phyloP scores from a whole-genome alignment of 148 eudicot genomes.

The Chenopodium album region DNA sequence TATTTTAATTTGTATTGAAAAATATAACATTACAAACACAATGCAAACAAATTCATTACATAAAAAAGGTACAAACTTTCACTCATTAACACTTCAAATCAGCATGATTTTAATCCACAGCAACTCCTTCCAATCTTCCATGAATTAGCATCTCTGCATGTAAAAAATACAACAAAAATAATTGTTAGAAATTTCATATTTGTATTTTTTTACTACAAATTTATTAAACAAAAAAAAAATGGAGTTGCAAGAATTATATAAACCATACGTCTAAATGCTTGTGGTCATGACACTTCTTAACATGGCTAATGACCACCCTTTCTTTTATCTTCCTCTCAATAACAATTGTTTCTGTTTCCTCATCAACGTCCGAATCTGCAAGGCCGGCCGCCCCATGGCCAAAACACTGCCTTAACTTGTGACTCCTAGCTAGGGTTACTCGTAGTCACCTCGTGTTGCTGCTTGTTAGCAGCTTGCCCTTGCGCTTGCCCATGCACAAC shows the following conservation, averaged over 20 bases:
- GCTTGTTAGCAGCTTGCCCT: neutral
- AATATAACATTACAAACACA: no score
- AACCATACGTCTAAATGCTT: slow-evolving; percentile 22
- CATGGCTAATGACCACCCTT: slow-evolving; percentile 22
- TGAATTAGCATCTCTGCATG: slow-evolving; percentile 24
- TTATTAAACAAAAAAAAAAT: neutral
- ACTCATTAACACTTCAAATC: neutral
- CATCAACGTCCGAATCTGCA: slow-evolving; percentile 1
- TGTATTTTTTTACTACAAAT: neutral
- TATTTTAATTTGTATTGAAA: no score
- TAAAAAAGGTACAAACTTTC: no score
- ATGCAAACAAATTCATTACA: no score
- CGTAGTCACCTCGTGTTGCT: neutral
- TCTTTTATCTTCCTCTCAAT: slow-evolving; percentile 31
- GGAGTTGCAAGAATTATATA: neutral
- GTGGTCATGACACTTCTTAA: slow-evolving; percentile 32
- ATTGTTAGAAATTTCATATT: neutral
- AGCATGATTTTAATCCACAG: neutral
- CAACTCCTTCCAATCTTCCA: neutral
- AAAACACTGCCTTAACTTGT: slow-evolving; percentile 22
- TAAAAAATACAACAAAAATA: neutral
- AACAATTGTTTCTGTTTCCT: slow-evolving; percentile 22
- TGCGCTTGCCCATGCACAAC: neutral
- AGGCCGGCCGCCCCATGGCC: slow-evolving; percentile 16
- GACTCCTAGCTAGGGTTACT: slow-evolving; percentile 6